Percentiles rank a stretch among this genome's conserved stretches.
Evolutionary conservation across 1,284 basidiomycete genomes (phyloP).

Genomic region (Afroboletus lepidellus): DNA sequence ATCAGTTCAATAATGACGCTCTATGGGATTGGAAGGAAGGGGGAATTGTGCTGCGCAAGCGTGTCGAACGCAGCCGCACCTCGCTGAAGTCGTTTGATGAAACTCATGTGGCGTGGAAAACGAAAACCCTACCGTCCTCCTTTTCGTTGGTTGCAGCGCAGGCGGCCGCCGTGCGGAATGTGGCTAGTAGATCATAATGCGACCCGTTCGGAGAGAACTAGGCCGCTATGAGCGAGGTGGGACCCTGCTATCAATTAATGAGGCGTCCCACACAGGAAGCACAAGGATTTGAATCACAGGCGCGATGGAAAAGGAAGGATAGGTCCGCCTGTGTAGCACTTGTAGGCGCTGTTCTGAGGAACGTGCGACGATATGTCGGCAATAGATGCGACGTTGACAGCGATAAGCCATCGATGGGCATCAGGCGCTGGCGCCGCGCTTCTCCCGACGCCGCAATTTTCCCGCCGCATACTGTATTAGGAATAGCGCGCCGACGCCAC

Average conservation of each 20-base stretch:
- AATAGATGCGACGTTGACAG: slow-evolving; percentile 5
- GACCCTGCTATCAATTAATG: not conserved
- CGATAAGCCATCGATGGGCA: slow-evolving; percentile 21
- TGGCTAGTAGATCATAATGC: not conserved
- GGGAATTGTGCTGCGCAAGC: too few relatives aligned
- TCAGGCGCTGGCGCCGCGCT: slow-evolving; percentile 8
- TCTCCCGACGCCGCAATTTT: slow-evolving; percentile 12
- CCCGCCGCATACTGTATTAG: slow-evolving; percentile 24
- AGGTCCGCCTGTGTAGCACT: not conserved
- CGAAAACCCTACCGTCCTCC: too few relatives aligned
- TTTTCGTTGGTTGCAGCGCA: too few relatives aligned
- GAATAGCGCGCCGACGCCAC: slow-evolving; percentile 20
- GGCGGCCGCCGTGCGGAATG: too few relatives aligned
- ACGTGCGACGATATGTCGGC: slow-evolving; percentile 16
- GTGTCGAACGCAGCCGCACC: too few relatives aligned
- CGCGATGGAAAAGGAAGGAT: slow-evolving; percentile 13
- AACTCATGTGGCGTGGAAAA: too few relatives aligned
- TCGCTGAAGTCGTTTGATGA: too few relatives aligned
- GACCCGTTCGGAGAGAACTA: too few relatives aligned
- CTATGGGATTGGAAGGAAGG: too few relatives aligned
- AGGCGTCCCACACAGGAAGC: slow-evolving; percentile 11
- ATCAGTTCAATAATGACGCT: too few relatives aligned
- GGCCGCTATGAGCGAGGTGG: not conserved
- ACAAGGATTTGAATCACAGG: not conserved
- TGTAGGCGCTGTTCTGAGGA: slow-evolving; percentile 1